Base-by-base conservation (phyloP, 805 yeast genomes). In the Kodamaea kakaduensis region DNA sequence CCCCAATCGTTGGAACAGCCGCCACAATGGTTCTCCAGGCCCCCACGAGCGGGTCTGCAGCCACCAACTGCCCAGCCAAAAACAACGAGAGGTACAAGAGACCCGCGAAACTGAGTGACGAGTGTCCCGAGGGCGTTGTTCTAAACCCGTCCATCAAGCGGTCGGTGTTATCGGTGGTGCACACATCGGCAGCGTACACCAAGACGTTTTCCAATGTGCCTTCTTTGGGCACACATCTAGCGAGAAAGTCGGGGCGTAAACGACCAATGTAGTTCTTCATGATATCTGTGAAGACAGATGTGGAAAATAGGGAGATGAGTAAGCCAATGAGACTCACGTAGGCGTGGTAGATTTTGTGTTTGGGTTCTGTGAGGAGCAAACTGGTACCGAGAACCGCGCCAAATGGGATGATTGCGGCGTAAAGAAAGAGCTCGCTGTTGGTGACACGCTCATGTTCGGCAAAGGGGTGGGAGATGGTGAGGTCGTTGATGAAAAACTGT, bases 191-290 rank as follows among this genome's bases (percentile, higher is more conserved):
- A 1, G 88, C 85, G 35, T 50, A 67, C 16, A 78, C 81, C 47
- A 80, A 46, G 1, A 69, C 62, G 47, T 76, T 65, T 13, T 18
- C 44, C 5, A 88, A 81, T 0, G 89, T 71, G 32, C 64, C 79
- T 1, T 59, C 57, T 20, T 61, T 64, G 3, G 96, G 96, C 14
- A 70, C 53, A 57, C 97, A 90, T 47, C 97, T 72, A 5, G 88
- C 85, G 34, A 90, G 59, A 54, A 89, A 85, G 59, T 90, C 98
- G 0, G 98, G 98, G 41, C 98, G 70, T 42, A 82, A 85, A 52
- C 96, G 74, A 4, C 96, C 97, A 37, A 90, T 76, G 77, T 84
- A 78, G 52, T 82, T 78, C 62, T 90, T 90, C 41, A 86, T 54
- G 10, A 80, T 64, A 50, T 86, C 86, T 3, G 95, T 85, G 34